These are phyloP conservation scores for Ustilago bromivora DNA, from an alignment of 1,284 basidiomycete species.

Conservation along the genomic window DNA sequence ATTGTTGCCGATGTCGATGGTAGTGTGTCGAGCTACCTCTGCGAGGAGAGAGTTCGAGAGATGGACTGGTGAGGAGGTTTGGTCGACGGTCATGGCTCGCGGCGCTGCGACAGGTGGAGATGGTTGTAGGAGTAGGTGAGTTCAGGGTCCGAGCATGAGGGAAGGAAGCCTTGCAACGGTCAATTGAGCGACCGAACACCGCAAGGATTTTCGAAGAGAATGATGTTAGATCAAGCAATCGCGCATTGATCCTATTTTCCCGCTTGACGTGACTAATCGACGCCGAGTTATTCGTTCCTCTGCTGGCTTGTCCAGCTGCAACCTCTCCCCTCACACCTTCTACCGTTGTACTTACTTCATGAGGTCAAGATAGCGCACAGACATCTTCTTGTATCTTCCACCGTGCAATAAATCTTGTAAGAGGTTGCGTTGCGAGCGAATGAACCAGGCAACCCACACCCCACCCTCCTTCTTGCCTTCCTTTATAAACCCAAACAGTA, in stretches of 20 bases:
- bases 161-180: background rate
- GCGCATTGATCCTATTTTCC: too few relatives aligned
- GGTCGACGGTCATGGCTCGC: constrained; percentile 15
- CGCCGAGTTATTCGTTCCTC: background rate
- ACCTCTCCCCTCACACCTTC: too few relatives aligned
- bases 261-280: too few relatives aligned
- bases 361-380: too few relatives aligned
- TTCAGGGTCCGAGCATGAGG: constrained; percentile 1
- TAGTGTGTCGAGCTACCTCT: constrained; percentile 15
- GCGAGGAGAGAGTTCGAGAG: constrained; percentile 30
- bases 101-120: background rate
- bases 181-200: constrained; percentile 15
- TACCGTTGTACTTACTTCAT: too few relatives aligned
- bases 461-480: too few relatives aligned
- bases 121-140: background rate
- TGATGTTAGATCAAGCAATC: background rate
- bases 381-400: too few relatives aligned
- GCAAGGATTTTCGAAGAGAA: background rate
- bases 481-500: too few relatives aligned
- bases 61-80: constrained; percentile 12
- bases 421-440: background rate
- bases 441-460: background rate
- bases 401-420: too few relatives aligned
- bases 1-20: constrained; percentile 39
- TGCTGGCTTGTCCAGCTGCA: background rate